A percentile compares a stretch with the other conserved stretches of the same genome.
These are phyloP conservation scores for Solanum arcanum DNA, from an alignment of 257 asterid genomes.

Conservation along the genomic window DNA sequence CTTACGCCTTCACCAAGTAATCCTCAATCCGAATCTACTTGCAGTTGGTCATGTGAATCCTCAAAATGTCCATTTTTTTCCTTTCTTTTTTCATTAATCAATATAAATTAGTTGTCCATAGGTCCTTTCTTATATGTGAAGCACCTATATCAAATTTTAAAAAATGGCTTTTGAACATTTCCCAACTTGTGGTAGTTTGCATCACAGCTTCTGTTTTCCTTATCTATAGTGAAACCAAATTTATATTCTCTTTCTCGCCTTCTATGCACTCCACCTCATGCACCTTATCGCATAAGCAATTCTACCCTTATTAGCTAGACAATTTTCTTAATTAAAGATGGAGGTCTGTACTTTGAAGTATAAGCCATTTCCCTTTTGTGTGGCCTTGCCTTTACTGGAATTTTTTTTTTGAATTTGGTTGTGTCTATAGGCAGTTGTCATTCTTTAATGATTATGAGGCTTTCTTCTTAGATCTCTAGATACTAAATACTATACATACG, in stretches of 20 bases:
- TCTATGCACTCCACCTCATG: not conserved
- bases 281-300: not conserved
- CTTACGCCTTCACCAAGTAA: not conserved
- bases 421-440: not conserved
- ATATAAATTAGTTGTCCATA: not conserved
- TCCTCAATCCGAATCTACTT: not conserved
- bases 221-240: not conserved
- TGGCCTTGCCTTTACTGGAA: not conserved
- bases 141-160: not conserved
- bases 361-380: not conserved
- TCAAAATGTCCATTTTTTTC: not conserved
- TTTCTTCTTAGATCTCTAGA: not conserved
- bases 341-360: not conserved
- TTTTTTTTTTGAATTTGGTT: not conserved
- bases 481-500: not conserved
- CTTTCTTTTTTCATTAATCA: not conserved
- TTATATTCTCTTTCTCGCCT: not conserved
- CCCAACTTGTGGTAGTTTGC: not conserved
- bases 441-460: too few species aligned
- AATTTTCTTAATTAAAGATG: not conserved
- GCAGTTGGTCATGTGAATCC: not conserved
- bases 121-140: not conserved
- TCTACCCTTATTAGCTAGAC: not conserved
- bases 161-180: not conserved
- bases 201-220: not conserved